These are phyloP conservation scores for Apophysomyces trapeziformis DNA, from an alignment of 371 early-diverging fungal genomes.

Conservation along the genomic window DNA sequence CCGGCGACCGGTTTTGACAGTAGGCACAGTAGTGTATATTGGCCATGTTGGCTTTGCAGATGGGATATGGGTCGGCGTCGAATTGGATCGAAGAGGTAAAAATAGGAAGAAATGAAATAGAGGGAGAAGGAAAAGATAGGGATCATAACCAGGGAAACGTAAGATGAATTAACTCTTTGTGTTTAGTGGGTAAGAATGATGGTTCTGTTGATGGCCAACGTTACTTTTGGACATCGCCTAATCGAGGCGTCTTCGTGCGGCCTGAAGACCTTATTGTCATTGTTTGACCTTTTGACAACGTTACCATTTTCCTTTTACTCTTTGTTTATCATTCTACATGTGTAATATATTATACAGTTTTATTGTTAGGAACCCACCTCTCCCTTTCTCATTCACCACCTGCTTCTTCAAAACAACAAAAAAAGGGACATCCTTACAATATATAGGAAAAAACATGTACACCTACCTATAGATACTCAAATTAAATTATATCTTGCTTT, in stretches of 20 bases:
- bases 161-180: too few relatives aligned
- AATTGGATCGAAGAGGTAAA: slow-evolving; percentile 41
- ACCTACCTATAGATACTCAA: slow-evolving; percentile 1
- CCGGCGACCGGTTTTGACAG: slow-evolving; percentile 32
- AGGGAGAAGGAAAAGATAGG: too few relatives aligned
- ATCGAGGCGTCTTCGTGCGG: slow-evolving; percentile 20
- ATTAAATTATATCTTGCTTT: neutral
- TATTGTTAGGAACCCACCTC: too few relatives aligned
- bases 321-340: neutral
- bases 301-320: neutral
- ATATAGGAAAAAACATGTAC: too few relatives aligned
- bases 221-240: slow-evolving; percentile 17
- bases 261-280: slow-evolving; percentile 16
- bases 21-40: slow-evolving; percentile 32
- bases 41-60: slow-evolving; percentile 39
- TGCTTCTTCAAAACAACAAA: too few relatives aligned
- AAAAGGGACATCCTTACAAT: neutral
- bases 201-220: slow-evolving; percentile 13
- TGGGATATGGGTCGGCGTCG: slow-evolving; percentile 44
- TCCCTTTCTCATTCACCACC: too few relatives aligned
- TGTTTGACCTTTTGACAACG: slow-evolving; percentile 4
- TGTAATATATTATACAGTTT: too few relatives aligned
- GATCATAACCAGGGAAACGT: neutral
- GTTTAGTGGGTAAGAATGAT: slow-evolving; percentile 14
- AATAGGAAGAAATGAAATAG: neutral